A percentile compares a stretch with the other conserved stretches of the same genome.
phyloP scores from a whole-genome alignment of 129 eudicot species.

The Flaveria bidentis region DNA sequence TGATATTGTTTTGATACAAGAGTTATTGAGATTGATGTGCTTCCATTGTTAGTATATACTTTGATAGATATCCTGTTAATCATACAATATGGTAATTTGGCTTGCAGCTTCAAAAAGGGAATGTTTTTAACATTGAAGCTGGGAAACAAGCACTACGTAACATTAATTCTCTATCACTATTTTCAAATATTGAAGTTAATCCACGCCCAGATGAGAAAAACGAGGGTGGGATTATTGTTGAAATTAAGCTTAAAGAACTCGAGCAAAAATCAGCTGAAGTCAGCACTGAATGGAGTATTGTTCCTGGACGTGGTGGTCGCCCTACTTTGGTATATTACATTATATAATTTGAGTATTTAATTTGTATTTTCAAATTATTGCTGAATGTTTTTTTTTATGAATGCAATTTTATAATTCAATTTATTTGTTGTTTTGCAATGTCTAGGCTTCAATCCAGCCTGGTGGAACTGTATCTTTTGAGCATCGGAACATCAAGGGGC shows the following conservation, averaged over 20 bases:
- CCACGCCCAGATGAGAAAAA: conserved; percentile 94
- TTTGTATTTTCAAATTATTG: conserved; percentile 4
- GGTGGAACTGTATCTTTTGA: conserved; percentile 96
- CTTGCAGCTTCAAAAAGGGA: conserved; percentile 78
- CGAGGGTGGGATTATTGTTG: conserved; percentile 93
- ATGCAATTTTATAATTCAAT: conserved; percentile 2
- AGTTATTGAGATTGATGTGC: not conserved
- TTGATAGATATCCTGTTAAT: conserved; percentile 13
- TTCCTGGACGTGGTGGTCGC: conserved; percentile 92
- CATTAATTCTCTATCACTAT: conserved; percentile 78
- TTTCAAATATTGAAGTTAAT: conserved; percentile 94
- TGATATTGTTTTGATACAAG: not conserved
- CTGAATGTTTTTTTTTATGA: conserved; percentile 19
- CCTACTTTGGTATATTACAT: conserved; percentile 71
- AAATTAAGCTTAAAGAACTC: conserved; percentile 84
- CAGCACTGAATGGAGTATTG: conserved; percentile 94
- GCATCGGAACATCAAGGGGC: conserved; percentile 83
- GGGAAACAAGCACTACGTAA: conserved; percentile 93
- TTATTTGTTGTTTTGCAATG: conserved; percentile 21
- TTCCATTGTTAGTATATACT: not conserved
- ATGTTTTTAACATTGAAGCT: conserved; percentile 88
- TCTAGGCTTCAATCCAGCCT: conserved; percentile 96
- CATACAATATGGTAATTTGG: conserved; percentile 9
- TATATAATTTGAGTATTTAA: not conserved
- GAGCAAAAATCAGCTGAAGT: conserved; percentile 97